phyloP scores from a whole-genome alignment of 2,329 filamentous ascomycete genomes.

The Seiridium cupressi region DNA sequence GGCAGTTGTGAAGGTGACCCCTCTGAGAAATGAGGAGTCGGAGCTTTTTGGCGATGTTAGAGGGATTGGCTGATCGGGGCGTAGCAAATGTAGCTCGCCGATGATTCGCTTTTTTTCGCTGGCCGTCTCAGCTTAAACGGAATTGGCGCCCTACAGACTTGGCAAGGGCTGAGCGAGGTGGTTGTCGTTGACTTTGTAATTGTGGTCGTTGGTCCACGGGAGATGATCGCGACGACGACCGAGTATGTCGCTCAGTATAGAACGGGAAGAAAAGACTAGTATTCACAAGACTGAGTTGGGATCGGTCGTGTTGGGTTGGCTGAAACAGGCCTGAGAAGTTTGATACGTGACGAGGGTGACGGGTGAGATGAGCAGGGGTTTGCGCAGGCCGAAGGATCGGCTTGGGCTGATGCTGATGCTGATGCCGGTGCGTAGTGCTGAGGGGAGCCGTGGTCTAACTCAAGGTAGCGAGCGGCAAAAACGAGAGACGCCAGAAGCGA shows the following conservation, averaged over 20 bases:
- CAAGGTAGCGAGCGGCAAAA: slow-evolving; percentile 13
- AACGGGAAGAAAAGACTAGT: not conserved
- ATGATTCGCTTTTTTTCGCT: not conserved
- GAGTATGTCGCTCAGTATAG: not conserved
- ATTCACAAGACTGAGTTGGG: not conserved
- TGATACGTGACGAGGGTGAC: slow-evolving; percentile 29
- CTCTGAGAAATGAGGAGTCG: slow-evolving; percentile 17
- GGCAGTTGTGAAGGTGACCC: slow-evolving; percentile 30
- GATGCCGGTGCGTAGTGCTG: not conserved
- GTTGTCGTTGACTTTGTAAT: not conserved
- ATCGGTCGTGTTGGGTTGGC: slow-evolving; percentile 16
- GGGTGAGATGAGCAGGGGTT: not conserved
- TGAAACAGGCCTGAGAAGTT: slow-evolving; percentile 34
- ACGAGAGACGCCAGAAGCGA: not conserved
- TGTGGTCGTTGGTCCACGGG: too few species aligned
- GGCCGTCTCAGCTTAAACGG: slow-evolving; percentile 5
- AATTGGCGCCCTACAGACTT: not conserved
- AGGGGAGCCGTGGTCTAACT: slow-evolving; percentile 4
- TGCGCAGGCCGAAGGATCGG: not conserved
- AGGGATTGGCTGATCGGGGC: slow-evolving; percentile 5
- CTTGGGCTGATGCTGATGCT: not conserved
- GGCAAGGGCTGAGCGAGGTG: not conserved
- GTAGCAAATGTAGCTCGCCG: slow-evolving; percentile 1
- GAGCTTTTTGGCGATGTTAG: not conserved
- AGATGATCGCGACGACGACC: too few species aligned